Conservation (phyloP, 345 rosid genomes). For the Eucalyptus brandiana region DNA sequence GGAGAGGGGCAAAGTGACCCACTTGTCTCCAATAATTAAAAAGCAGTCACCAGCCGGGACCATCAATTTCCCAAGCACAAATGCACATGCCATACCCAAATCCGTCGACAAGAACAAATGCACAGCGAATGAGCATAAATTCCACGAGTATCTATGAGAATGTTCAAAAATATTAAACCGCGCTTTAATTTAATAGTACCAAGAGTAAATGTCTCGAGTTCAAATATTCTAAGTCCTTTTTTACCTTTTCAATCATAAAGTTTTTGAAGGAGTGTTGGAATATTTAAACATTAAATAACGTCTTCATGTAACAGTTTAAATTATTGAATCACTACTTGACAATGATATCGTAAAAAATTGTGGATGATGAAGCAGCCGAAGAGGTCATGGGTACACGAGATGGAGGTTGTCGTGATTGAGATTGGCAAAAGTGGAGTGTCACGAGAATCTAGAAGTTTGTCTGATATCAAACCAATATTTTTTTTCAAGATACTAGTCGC, state of each 20-base stretch:
- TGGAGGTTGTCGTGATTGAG: neutral
- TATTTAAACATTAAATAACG: neutral
- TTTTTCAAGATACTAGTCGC: neutral
- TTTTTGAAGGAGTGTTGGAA: accelerated
- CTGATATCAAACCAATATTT: neutral
- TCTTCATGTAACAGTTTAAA: neutral
- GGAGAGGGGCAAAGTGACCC: no score
- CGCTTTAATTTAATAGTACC: neutral
- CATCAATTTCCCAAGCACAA: neutral
- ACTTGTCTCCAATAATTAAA: neutral
- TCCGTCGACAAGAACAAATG: neutral
- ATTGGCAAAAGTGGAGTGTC: neutral
- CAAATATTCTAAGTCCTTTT: no score
- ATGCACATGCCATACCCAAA: neutral
- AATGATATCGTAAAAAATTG: accelerated
- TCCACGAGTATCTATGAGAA: neutral
- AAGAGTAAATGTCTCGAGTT: neutral
- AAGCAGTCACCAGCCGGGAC: neutral
- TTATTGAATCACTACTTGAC: accelerated
- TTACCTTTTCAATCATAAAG: no score
- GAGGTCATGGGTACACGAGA: neutral
- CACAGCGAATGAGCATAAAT: neutral
- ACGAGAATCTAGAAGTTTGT: neutral
- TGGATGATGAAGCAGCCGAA: neutral
- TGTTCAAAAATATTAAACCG: neutral